These are phyloP conservation scores for Xanthoparmelia taractica DNA, from an alignment of 495 filamentous ascomycete species.

Conservation along the genomic window DNA sequence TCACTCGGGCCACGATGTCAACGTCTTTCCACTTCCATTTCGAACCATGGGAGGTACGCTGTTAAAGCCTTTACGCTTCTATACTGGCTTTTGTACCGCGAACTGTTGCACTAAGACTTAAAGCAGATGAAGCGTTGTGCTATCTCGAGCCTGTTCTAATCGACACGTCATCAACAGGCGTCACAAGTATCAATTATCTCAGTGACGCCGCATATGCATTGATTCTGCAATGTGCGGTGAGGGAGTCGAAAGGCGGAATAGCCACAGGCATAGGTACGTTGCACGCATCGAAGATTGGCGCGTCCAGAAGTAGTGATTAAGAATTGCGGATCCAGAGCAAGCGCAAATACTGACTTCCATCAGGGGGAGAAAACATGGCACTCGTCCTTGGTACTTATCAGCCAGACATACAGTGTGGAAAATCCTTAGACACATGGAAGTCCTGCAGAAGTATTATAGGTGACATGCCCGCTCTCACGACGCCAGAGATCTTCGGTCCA, in stretches of 20 bases:
- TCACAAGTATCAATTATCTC: not conserved
- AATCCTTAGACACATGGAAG: not conserved
- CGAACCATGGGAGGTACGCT: not conserved
- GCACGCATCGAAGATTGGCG: not conserved
- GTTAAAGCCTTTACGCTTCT: not conserved
- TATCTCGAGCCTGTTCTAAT: not conserved
- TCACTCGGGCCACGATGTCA: not conserved
- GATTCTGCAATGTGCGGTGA: not conserved
- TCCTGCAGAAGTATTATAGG: not conserved
- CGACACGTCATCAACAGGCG: not conserved
- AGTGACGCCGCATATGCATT: not conserved
- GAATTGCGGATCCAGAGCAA: not conserved
- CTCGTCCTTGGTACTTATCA: not conserved
- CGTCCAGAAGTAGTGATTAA: not conserved
- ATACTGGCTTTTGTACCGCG: not conserved
- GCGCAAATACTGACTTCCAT: not conserved
- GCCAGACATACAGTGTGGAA: not conserved
- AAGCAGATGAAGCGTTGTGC: not conserved
- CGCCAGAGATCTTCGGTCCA: not conserved
- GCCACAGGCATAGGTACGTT: slow-evolving; percentile 1
- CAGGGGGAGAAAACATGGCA: not conserved
- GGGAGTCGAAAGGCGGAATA: slow-evolving; percentile 1
- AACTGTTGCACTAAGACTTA: not conserved
- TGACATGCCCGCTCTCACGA: not conserved
- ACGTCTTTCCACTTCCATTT: not conserved